Percentiles rank a stretch among this genome's conserved stretches.
phyloP scores from a whole-genome alignment of 495 filamentous ascomycete genomes.

The Aspergillus biplanus region DNA sequence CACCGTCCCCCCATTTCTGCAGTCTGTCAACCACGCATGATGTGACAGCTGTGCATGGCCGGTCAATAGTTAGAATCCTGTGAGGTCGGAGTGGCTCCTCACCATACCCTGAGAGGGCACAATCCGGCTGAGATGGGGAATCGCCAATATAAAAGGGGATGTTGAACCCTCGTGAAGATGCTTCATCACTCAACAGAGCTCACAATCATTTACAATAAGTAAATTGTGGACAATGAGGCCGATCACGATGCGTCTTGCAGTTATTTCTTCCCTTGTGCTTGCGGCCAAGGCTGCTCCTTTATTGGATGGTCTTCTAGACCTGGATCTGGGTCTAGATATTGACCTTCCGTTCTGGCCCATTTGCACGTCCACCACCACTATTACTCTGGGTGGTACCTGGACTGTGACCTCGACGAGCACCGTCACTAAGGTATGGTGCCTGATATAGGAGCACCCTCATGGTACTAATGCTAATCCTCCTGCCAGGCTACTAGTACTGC shows the following conservation, averaged over 20 bases:
- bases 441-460: background rate
- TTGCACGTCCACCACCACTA: conserved; percentile 7
- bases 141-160: background rate
- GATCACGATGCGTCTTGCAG: background rate
- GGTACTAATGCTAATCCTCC: background rate
- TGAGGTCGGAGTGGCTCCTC: background rate
- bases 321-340: background rate
- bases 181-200: background rate
- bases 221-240: background rate
- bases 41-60: background rate
- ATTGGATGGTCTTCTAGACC: background rate
- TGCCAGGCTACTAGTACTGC: conserved; percentile 5
- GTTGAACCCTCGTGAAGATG: background rate
- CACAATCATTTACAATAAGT: no score
- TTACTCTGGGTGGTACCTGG: conserved; percentile 6
- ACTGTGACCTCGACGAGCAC: conserved; percentile 9
- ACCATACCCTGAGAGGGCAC: no score
- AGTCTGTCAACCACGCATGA: background rate
- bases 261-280: background rate
- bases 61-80: background rate
- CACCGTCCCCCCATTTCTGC: background rate
- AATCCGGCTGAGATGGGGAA: background rate
- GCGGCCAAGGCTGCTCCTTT: background rate
- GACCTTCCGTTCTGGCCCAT: background rate
- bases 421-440: background rate